Evolutionary conservation across 352 stramenopile genomes (phyloP).

Genomic region (Pythium sp.): DNA sequence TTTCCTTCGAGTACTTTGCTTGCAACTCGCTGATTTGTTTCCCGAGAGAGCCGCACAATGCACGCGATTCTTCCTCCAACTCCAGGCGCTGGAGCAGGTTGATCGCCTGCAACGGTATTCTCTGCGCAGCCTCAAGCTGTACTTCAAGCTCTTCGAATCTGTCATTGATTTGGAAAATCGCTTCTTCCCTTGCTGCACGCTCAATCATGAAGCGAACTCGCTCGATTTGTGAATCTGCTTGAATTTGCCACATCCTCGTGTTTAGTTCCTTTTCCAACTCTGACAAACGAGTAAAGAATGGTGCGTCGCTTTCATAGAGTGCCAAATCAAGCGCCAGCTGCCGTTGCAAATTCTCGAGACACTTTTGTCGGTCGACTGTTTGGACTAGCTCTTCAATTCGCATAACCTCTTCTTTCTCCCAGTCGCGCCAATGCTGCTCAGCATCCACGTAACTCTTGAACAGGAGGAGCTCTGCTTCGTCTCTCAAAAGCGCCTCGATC

Average conservation of each 20-base stretch:
- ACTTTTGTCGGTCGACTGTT: slow-evolving; percentile 19
- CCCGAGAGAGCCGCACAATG: slow-evolving; percentile 24
- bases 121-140: slow-evolving; percentile 39
- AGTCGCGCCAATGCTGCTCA: slow-evolving; percentile 44
- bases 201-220: slow-evolving; percentile 60
- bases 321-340: slow-evolving; percentile 45
- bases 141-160: slow-evolving; percentile 37
- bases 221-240: slow-evolving; percentile 56
- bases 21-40: slow-evolving; percentile 21
- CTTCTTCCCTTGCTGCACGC: slow-evolving; percentile 53
- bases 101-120: slow-evolving; percentile 46
- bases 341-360: slow-evolving; percentile 27
- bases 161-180: slow-evolving; percentile 51
- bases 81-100: slow-evolving; percentile 49
- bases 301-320: slow-evolving; percentile 39
- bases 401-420: slow-evolving; percentile 39
- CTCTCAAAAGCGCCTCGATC: slow-evolving; percentile 22
- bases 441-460: slow-evolving; percentile 44
- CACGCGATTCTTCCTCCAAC: slow-evolving; percentile 30
- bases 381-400: slow-evolving; percentile 39
- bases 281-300: slow-evolving; percentile 46
- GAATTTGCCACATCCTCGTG: slow-evolving; percentile 44
- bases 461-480: slow-evolving; percentile 47
- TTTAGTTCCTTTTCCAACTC: slow-evolving; percentile 46
- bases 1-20: slow-evolving; percentile 9